These are phyloP conservation scores for Alloteropsis semialata DNA, from an alignment of 176 grass and related monocot genomes.

Conservation along the genomic window DNA sequence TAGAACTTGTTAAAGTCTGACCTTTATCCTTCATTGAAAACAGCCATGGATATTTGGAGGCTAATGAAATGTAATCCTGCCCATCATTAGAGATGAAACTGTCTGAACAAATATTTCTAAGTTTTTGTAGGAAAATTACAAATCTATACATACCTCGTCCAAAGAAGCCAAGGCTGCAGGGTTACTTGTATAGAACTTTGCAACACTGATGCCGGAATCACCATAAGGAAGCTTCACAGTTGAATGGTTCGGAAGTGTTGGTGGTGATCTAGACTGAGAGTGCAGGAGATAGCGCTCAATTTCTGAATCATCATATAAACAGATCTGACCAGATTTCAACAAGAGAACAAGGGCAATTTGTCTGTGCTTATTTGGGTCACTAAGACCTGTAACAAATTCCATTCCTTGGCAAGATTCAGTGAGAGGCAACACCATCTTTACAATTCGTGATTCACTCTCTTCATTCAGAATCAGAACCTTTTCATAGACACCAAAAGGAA, in stretches of 20 bases:
- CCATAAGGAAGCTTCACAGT: constrained; percentile 64
- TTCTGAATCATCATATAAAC: constrained; percentile 86
- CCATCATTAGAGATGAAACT: constrained; percentile 11
- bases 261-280: constrained; percentile 70
- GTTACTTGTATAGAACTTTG: constrained; percentile 62
- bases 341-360: constrained; percentile 73
- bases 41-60: constrained; percentile 65
- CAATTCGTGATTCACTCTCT: constrained; percentile 65
- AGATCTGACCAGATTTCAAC: constrained; percentile 79
- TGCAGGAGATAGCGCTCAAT: constrained; percentile 74
- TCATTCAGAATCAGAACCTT: constrained; percentile 90
- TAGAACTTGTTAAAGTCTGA: constrained; percentile 39
- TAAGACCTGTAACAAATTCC: constrained; percentile 65
- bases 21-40: constrained; percentile 75
- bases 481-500: constrained; percentile 34
- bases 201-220: constrained; percentile 60
- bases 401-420: constrained; percentile 75
- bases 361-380: constrained; percentile 64
- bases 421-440: constrained; percentile 83
- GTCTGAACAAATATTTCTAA: constrained; percentile 16
- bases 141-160: constrained; percentile 59
- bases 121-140: constrained; percentile 33
- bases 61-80: constrained; percentile 62
- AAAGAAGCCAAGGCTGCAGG: constrained; percentile 35
- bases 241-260: constrained; percentile 68